phyloP scores from a whole-genome alignment of 768 basidiomycete genomes.

The Termitomyces eurrhizus region DNA sequence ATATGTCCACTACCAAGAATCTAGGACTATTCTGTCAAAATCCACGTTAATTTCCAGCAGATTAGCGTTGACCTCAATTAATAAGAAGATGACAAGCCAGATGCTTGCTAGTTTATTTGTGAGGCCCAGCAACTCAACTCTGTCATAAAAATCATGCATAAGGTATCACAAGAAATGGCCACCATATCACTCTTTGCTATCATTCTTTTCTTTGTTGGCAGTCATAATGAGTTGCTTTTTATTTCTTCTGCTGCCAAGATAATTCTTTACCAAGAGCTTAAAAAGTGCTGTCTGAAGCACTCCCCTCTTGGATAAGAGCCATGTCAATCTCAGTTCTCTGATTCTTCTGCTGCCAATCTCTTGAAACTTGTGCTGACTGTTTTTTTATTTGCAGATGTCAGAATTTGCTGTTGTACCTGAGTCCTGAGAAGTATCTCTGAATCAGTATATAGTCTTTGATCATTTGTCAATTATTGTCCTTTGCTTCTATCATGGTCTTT shows the following conservation, averaged over 20 bases:
- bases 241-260: conserved; percentile 27
- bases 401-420: neutral
- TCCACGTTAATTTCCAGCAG: too few species aligned
- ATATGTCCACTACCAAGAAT: too few species aligned
- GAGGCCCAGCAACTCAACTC: too few species aligned
- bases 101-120: too few species aligned
- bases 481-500: conserved; percentile 22
- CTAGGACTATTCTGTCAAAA: too few species aligned
- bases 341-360: conserved; percentile 22
- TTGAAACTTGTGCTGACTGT: neutral
- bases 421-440: conserved; percentile 6
- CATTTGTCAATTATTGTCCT: too few species aligned
- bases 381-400: neutral
- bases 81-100: too few species aligned
- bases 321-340: conserved; percentile 55
- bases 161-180: too few species aligned
- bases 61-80: too few species aligned
- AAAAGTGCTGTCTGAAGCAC: conserved; percentile 59
- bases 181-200: too few species aligned
- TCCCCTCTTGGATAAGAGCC: conserved; percentile 30
- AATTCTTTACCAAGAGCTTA: conserved; percentile 46
- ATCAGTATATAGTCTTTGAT: neutral
- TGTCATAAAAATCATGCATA: too few species aligned
- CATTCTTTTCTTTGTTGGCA: neutral
- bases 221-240: neutral